Percentiles rank a stretch among this genome's conserved stretches.
Conservation (phyloP, 2,329 filamentous ascomycete species). For the Immersiporthe knoxdaviesiana region DNA sequence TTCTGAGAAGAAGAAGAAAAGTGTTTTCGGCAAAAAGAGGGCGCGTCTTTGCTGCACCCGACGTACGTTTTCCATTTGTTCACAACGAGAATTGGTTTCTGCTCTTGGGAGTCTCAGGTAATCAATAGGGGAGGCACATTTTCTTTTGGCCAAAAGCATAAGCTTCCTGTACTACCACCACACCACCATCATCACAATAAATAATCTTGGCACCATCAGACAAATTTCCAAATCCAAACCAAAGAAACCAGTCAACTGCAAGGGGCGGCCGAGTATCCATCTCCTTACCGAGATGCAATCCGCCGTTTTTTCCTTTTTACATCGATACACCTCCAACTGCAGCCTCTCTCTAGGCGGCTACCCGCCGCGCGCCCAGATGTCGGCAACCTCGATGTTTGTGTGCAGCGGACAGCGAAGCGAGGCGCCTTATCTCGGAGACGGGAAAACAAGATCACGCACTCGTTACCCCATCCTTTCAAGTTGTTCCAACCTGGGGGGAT, state of each 20-base stretch:
- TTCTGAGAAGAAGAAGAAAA: neutral
- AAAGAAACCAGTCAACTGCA: constrained; percentile 13
- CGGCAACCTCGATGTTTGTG: neutral
- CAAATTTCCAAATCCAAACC: neutral
- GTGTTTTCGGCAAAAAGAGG: constrained; percentile 25
- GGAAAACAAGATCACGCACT: constrained; percentile 23
- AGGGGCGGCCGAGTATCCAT: constrained; percentile 14
- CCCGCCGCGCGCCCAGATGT: neutral
- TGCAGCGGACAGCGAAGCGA: constrained; percentile 19
- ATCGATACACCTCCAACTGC: constrained; percentile 2
- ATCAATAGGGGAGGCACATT: neutral
- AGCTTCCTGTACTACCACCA: constrained; percentile 19
- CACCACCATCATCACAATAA: constrained; percentile 8
- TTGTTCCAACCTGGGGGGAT: neutral
- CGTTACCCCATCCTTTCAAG: neutral
- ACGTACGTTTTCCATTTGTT: constrained; percentile 38
- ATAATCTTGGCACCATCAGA: constrained; percentile 6
- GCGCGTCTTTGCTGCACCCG: constrained; percentile 39
- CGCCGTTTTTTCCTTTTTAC: constrained; percentile 10
- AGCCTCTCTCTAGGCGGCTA: constrained; percentile 17
- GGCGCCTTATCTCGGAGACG: constrained; percentile 14
- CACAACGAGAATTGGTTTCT: constrained; percentile 6
- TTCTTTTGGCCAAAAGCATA: neutral
- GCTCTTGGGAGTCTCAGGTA: constrained; percentile 3
- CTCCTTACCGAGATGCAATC: constrained; percentile 17